These are phyloP conservation scores for Torulaspora quercuum DNA, from an alignment of 805 yeast species.

Conservation along the genomic window DNA sequence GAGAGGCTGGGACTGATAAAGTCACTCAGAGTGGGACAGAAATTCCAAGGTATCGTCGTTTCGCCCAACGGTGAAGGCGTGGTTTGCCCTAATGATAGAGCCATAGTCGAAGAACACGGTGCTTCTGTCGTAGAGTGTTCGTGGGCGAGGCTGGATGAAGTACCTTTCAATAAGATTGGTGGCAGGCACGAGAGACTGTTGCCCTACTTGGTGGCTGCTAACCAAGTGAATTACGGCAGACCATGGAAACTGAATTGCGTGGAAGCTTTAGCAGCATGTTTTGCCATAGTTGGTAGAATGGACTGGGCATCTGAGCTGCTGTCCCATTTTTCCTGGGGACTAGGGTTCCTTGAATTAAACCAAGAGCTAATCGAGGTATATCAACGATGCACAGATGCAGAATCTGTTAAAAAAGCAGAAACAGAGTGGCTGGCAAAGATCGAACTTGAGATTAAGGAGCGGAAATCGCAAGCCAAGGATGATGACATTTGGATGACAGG, in stretches of 20 bases:
- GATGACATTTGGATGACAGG: slow-evolving; percentile 78
- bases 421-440: slow-evolving; percentile 65
- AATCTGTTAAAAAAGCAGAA: slow-evolving; percentile 68
- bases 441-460: slow-evolving; percentile 61
- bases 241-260: slow-evolving; percentile 97
- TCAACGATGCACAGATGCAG: slow-evolving; percentile 75
- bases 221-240: slow-evolving; percentile 93
- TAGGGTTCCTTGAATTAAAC: slow-evolving; percentile 78
- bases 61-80: slow-evolving; percentile 89
- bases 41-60: slow-evolving; percentile 84
- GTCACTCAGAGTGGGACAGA: slow-evolving; percentile 83
- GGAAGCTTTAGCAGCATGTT: slow-evolving; percentile 95
- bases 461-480: slow-evolving; percentile 50
- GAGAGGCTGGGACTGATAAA: slow-evolving; percentile 84
- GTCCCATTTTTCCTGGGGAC: slow-evolving; percentile 88
- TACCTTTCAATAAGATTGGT: slow-evolving; percentile 91
- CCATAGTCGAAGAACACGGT: slow-evolving; percentile 72
- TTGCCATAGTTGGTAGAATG: slow-evolving; percentile 84
- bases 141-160: slow-evolving; percentile 96
- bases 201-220: slow-evolving; percentile 93
- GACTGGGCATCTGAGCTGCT: slow-evolving; percentile 85
- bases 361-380: slow-evolving; percentile 72
- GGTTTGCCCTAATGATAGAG: slow-evolving; percentile 83
- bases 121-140: slow-evolving; percentile 99
- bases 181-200: slow-evolving; percentile 81